Evolutionary conservation across 306 rosid species (phyloP), one percentile per base, ranked within the genome.

Genomic region (Oemleria cerasiformis): DNA sequence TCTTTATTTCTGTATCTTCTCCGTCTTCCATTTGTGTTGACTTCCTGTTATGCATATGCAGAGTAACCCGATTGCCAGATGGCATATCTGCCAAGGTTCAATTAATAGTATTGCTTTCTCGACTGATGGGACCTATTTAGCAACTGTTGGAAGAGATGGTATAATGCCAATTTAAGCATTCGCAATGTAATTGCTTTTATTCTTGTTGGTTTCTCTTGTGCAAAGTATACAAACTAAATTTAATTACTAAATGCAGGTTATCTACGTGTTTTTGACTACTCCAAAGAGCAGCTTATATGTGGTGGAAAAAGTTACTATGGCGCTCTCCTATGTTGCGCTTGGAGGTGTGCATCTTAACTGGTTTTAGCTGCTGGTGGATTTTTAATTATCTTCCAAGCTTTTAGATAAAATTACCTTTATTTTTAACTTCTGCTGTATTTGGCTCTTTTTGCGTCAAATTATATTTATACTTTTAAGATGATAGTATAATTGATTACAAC

Each of bases 271-370:
- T 95, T 88, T 80, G 97, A 95, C 90, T 91, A 86, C 80, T 70
- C 75, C 19, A 95, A 86, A 84, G 97, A 95, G 72, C 97, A 89
- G 57, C 93, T 95, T 73, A 68, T 87, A 75, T 95, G 96, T 61
- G 99, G 99, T 21, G 99, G 97, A 14, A 91, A 95, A 86, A 95
- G 97, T 84, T 95, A 95, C 77, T 95, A 95, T 41, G 99, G 99
- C 45, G 97, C 97, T 69, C 90, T 91, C 79, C 81, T 95, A 67
- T 95, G 99, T 72, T 95, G 97, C 66, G 86, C 99, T 68, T 95
- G 99, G 99, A 95, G 99, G 97, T 91, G 57, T 68, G 86, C 69
- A 38, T 71, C 53, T 47, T 57, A 71, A 47, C 49, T 61, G 70
- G 64, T 53, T 79, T 69, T 65, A 50, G 63, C 55, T 25, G 55